Percentiles rank a stretch among this genome's conserved stretches.
These are phyloP conservation scores for Pyricularia sp. DNA, from an alignment of 2,329 filamentous ascomycete genomes.

Conservation along the genomic window DNA sequence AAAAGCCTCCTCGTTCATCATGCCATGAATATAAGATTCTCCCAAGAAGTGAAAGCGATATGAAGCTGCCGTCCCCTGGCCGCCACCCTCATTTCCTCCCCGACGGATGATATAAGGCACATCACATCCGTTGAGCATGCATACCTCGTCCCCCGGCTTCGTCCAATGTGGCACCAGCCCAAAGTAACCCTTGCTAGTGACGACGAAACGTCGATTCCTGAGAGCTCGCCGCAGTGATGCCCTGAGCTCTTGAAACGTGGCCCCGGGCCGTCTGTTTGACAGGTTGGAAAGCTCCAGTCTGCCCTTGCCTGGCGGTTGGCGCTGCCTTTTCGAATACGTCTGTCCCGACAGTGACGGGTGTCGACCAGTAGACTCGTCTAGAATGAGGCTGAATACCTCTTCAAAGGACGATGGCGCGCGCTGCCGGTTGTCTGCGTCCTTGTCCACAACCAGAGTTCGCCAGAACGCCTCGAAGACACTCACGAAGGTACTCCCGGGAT, in stretches of 20 bases:
- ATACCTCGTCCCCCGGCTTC: neutral
- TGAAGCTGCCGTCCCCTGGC: neutral
- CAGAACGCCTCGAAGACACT: neutral
- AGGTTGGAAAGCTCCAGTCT: neutral
- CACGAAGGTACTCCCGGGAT: neutral
- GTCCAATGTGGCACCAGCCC: neutral
- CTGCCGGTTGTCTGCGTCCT: neutral
- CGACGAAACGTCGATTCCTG: neutral
- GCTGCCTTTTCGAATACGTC: neutral
- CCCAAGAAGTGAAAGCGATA: neutral
- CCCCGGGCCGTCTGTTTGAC: neutral
- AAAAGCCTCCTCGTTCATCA: neutral
- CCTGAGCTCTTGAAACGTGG: neutral
- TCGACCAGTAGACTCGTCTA: neutral
- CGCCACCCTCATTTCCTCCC: neutral
- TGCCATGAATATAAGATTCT: neutral
- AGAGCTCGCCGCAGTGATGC: neutral
- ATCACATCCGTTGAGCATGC: neutral
- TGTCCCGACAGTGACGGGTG: neutral
- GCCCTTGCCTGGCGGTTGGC: neutral
- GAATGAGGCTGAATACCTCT: neutral
- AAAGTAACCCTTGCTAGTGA: neutral
- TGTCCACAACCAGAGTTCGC: neutral
- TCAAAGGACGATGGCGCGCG: neutral
- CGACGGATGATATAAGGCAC: neutral